Percentiles rank a stretch among this genome's conserved stretches.
phyloP scores from a whole-genome alignment of 1,139 yeast genomes.

The Yamadazyma epiphylla region DNA sequence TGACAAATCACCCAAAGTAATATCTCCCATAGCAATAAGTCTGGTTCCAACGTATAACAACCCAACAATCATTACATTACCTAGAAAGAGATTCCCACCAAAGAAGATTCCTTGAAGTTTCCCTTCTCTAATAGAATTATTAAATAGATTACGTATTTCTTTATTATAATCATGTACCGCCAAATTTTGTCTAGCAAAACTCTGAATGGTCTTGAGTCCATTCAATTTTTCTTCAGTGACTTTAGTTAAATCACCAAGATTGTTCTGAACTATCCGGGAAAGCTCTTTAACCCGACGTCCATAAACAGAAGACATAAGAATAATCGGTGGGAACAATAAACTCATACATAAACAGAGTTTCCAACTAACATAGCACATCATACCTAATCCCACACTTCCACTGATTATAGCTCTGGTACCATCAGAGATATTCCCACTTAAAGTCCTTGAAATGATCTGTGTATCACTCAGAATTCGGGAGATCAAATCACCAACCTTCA shows the following conservation, averaged over 20 bases:
- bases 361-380: constrained; percentile 88
- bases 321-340: constrained; percentile 76
- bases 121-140: constrained; percentile 78
- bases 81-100: constrained; percentile 75
- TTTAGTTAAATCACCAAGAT: constrained; percentile 80
- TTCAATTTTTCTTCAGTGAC: constrained; percentile 90
- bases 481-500: constrained; percentile 88
- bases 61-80: constrained; percentile 74
- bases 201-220: constrained; percentile 82
- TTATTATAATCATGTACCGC: constrained; percentile 48
- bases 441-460: constrained; percentile 79
- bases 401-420: constrained; percentile 80
- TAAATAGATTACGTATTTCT: constrained; percentile 71
- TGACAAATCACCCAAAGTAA: constrained; percentile 85
- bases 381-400: constrained; percentile 72
- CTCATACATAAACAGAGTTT: constrained; percentile 74
- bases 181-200: constrained; percentile 78
- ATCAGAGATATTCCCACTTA: constrained; percentile 88
- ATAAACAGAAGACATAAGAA: constrained; percentile 70
- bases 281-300: constrained; percentile 77
- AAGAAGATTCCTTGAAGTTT: constrained; percentile 70
- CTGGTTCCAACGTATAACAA: constrained; percentile 79
- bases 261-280: constrained; percentile 76
- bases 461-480: constrained; percentile 88
- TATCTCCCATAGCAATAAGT: constrained; percentile 64